Base-by-base conservation (phyloP, 768 basidiomycete genomes). In the Podaxis carcinomalis region DNA sequence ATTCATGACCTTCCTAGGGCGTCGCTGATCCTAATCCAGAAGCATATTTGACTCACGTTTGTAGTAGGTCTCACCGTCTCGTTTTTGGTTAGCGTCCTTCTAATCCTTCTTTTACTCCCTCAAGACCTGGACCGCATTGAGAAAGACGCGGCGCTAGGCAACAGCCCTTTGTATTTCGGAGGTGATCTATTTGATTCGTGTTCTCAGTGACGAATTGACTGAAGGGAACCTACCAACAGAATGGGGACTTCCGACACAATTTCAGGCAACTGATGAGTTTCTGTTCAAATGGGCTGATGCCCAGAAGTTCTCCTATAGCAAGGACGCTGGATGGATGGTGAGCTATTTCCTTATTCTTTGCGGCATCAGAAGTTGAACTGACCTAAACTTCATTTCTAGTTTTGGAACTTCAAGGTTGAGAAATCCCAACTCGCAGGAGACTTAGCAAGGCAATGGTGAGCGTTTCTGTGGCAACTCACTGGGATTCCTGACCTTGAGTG, bases 391-490 rank as follows among this genome's bases (percentile, higher is more conserved):
- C 42, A 2, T 10, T 7, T 42, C 16, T 54, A 77, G 76, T 77
- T 77, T 65, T 91, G 89, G 89, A 89, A 84, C 71, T 90, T 91
- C 77, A 89, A 87, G 66, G 77, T 85, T 5, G 90, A 91, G 70
- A 80, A 72, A 40, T 87, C 85, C 1, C 56, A 59, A 0, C 60
- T 73, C 27, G 81, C 83, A 3, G 85, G 82, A 5, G 77, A 78
- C 63, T 70, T 78, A n/a, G 79, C 81, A 27, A 75, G 87, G 13
- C 82, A 89, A 73, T 89, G 89, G 89, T 88, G 63, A n/a, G 78
- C 70, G 10, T 4, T 21, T 14, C n/a, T 2, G 25, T 13, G 47
- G 36, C 28, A 44, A n/a, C 47, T 42, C 37, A 44, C 28, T 6
- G 44, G 39, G 23, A 64, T 55, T 57, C 47, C 11, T 39, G 37